Evolutionary conservation across 2,329 filamentous ascomycete genomes (phyloP).

Genomic region (Fusarium duplospermum): DNA sequence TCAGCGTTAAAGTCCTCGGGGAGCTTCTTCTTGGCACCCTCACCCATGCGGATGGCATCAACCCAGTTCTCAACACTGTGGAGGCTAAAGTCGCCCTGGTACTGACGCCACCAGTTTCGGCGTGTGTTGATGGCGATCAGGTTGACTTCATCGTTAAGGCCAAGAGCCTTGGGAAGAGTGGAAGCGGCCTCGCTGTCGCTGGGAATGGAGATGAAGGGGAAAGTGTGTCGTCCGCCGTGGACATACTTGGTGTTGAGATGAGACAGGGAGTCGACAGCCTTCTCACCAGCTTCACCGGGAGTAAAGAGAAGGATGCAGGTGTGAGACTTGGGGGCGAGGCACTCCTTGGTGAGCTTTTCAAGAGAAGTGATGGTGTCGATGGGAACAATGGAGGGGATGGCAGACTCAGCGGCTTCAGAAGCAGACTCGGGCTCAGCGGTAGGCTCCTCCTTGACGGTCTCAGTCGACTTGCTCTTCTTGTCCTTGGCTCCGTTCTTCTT

Average conservation of each 20-base stretch:
- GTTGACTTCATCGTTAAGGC: conserved; percentile 71
- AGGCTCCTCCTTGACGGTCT: conserved; percentile 47
- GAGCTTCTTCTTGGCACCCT: conserved; percentile 82
- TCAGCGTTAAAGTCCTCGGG: conserved; percentile 69
- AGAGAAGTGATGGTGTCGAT: conserved; percentile 74
- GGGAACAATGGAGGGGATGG: conserved; percentile 61
- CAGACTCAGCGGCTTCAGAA: conserved; percentile 41
- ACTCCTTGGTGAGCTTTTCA: conserved; percentile 75
- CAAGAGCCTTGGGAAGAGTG: conserved; percentile 65
- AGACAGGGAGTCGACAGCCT: conserved; percentile 72
- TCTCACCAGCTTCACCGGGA: conserved; percentile 64
- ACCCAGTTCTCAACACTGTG: conserved; percentile 84
- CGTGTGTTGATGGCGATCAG: conserved; percentile 87
- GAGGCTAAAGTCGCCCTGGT: conserved; percentile 69
- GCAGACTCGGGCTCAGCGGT: conserved; percentile 36
- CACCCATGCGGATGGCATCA: conserved; percentile 89
- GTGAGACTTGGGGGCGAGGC: conserved; percentile 79
- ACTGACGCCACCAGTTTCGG: conserved; percentile 86
- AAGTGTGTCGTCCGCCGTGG: conserved; percentile 73
- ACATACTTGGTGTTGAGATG: conserved; percentile 82
- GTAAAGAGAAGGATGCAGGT: conserved; percentile 86
- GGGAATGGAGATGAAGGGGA: conserved; percentile 85
- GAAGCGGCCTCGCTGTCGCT: conserved; percentile 53
- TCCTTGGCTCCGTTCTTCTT: conserved; percentile 53
- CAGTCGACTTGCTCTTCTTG: conserved; percentile 44